Evolutionary conservation across 2,329 filamentous ascomycete species (phyloP).

Genomic region (Waltergamsia citrina): DNA sequence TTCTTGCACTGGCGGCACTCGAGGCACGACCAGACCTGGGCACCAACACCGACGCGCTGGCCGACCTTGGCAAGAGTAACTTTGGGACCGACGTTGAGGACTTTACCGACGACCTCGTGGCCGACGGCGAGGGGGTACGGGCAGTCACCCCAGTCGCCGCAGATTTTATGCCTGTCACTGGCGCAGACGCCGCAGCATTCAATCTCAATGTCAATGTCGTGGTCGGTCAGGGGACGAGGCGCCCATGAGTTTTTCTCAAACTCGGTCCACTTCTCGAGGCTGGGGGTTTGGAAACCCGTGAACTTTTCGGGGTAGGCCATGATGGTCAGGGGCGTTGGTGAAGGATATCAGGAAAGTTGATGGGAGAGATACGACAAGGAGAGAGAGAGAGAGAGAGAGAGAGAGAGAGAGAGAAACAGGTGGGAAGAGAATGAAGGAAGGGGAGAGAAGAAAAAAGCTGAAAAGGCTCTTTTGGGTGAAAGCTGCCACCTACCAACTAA

Average conservation of each 20-base stretch:
- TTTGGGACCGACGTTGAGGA: slow-evolving; percentile 51
- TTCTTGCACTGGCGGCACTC: slow-evolving; percentile 28
- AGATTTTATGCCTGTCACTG: slow-evolving; percentile 63
- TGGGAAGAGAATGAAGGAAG: not conserved
- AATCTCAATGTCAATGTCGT: slow-evolving; percentile 83
- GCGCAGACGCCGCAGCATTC: slow-evolving; percentile 71
- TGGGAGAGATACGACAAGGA: not conserved
- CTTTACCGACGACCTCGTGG: slow-evolving; percentile 64
- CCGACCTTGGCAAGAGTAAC: slow-evolving; percentile 40
- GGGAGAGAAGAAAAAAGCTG: not conserved
- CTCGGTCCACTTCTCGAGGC: slow-evolving; percentile 43
- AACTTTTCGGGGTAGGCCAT: slow-evolving; percentile 52
- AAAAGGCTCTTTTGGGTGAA: no score
- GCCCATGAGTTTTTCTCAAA: slow-evolving; percentile 67
- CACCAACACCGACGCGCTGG: slow-evolving; percentile 49
- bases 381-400: not conserved
- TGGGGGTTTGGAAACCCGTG: slow-evolving; percentile 50
- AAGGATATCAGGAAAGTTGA: no score
- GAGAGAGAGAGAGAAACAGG: not conserved
- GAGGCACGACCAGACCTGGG: slow-evolving; percentile 45
- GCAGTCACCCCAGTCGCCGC: slow-evolving; percentile 56
- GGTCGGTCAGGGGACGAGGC: slow-evolving; percentile 77
- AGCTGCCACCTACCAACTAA: no score
- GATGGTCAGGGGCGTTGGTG: slow-evolving; percentile 1
- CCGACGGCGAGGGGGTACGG: slow-evolving; percentile 57